Conservation (phyloP, 768 basidiomycete species). For the Mrakia blollopis region DNA sequence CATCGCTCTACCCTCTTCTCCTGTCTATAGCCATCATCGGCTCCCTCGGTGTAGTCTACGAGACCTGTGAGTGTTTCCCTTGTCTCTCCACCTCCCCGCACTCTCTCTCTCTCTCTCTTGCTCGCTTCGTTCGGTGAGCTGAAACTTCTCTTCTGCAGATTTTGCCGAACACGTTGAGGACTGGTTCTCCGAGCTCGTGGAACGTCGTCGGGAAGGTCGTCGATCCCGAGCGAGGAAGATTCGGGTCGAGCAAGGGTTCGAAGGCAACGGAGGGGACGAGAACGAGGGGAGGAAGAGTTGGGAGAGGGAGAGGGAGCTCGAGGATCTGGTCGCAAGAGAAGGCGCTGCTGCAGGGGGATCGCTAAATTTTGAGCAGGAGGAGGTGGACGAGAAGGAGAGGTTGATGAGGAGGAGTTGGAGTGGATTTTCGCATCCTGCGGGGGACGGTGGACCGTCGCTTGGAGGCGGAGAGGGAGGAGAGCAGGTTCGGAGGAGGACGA, state of each 20-base stretch:
- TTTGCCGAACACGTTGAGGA: background rate
- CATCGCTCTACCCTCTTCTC: background rate
- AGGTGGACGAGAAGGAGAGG: background rate
- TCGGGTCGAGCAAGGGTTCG: background rate
- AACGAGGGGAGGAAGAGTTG: background rate
- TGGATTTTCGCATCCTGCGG: background rate
- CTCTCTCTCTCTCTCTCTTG: background rate
- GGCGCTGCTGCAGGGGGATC: background rate
- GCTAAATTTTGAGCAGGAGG: background rate
- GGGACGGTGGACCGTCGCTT: no score
- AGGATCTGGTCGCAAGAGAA: background rate
- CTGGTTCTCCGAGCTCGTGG: background rate
- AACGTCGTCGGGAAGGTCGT: background rate
- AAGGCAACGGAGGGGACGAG: background rate
- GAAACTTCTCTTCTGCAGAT: no score
- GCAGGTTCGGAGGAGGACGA: background rate
- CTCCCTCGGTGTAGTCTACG: background rate
- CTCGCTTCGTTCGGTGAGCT: background rate
- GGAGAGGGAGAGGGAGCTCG: background rate
- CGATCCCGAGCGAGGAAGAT: background rate
- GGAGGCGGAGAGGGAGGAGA: background rate
- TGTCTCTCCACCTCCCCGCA: background rate
- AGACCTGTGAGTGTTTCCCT: background rate
- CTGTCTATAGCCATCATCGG: background rate
- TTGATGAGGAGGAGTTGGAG: no score